Evolutionary conservation across 2,329 filamentous ascomycete genomes (phyloP), one percentile per base, ranked within the genome.

Genomic region (Fusarium temperatum): DNA sequence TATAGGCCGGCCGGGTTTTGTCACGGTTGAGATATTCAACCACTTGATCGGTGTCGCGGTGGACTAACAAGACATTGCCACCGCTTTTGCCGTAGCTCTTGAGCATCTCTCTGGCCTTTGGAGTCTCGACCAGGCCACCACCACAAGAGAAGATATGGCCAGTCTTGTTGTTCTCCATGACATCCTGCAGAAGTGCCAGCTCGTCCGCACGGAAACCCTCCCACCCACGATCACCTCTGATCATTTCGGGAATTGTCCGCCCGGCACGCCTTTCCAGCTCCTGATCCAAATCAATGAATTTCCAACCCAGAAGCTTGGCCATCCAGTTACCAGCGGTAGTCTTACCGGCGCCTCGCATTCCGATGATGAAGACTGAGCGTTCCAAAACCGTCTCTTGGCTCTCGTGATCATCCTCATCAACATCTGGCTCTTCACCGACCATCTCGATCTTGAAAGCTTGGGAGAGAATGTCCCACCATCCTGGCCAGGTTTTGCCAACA

Each of bases 281-380:
- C 5, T 91, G 90, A 80, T 99, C 96, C 35, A 99, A 88, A 80
- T 99, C 96, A 61, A 97, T 85, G 69, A 98, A 92, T 12, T 93
- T 91, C 80, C 94, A 91, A 56, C 91, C 89, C 3, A 98, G 86
- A 35, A 93, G 89, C 69, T 89, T 89, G 2, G 93, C 91, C 78
- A 96, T 92, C 94, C 95, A 98, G 20, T 90, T 89, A 60, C 96
- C 96, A 41, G 94, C 93, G 1, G 96, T 99, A 1, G 96, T 98
- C 85, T 99, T 99, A 32, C 96, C 96, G 45, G 95, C 96, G 64
- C 96, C 96, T 74, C 96, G 91, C 96, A 99, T 99, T 15, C 96
- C 96, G 75, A 99, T 96, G 69, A 99, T 92, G 83, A 98, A 95
- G 58, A 98, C 92, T 0, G 95, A 98, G 54, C 89, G 88, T 76